Conservation (phyloP, 2,329 filamentous ascomycete species). For the Magnaporthales sp. region DNA sequence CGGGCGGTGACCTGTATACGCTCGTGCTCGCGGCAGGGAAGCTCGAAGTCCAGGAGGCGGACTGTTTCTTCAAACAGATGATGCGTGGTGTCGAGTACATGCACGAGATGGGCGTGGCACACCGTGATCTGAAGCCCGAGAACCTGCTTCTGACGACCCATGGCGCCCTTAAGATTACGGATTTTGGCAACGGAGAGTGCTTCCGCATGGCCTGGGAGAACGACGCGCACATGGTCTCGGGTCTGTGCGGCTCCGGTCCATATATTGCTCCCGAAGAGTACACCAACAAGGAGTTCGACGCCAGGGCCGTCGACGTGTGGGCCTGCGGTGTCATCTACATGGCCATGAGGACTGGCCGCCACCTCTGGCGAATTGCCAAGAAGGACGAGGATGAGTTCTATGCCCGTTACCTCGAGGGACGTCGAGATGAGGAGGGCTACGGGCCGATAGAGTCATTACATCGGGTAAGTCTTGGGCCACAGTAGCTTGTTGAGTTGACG, state of each 20-base stretch:
- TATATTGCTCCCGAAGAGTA: slow-evolving; percentile 99
- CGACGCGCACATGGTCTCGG: slow-evolving; percentile 95
- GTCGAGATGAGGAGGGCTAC: slow-evolving; percentile 91
- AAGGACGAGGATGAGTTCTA: slow-evolving; percentile 98
- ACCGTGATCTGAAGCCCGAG: slow-evolving; percentile 93
- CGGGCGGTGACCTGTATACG: slow-evolving; percentile 91
- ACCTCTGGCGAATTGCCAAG: slow-evolving; percentile 94
- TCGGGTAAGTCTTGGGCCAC: slow-evolving; percentile 55
- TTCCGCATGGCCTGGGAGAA: slow-evolving; percentile 99
- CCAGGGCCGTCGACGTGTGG: slow-evolving; percentile 96
- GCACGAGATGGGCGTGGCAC: slow-evolving; percentile 98
- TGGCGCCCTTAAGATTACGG: slow-evolving; percentile 91
- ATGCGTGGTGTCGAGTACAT: slow-evolving; percentile 99
- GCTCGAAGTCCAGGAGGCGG: slow-evolving; percentile 84
- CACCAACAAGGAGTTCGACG: slow-evolving; percentile 89
- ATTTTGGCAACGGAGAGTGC: slow-evolving; percentile 98
- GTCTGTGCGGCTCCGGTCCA: slow-evolving; percentile 89
- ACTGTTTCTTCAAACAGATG: slow-evolving; percentile 98
- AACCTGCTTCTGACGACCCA: slow-evolving; percentile 90
- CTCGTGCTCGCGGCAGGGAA: slow-evolving; percentile 86
- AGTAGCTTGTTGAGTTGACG: background rate
- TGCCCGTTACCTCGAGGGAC: slow-evolving; percentile 83
- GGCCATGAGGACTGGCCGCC: slow-evolving; percentile 95
- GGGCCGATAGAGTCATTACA: slow-evolving; percentile 92
- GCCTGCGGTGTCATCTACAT: slow-evolving; percentile 99